These are phyloP conservation scores for Dendrobium nobile DNA, from an alignment of 106 monocot genomes.

Conservation along the genomic window DNA sequence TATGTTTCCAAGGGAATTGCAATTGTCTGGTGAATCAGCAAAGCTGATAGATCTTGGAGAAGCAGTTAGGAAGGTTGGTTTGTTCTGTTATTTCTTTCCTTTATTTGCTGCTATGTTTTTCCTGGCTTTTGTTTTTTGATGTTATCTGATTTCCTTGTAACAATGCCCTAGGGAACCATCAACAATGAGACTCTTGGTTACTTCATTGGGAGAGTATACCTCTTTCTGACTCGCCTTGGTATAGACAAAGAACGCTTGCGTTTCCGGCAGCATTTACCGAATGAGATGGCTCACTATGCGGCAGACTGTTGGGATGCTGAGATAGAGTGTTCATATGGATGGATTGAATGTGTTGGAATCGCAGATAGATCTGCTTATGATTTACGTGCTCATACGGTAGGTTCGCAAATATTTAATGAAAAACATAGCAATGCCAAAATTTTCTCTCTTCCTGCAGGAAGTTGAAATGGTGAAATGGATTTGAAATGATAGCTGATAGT, in stretches of 20 bases:
- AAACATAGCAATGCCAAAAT: not conserved
- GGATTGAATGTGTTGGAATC: slow-evolving; percentile 99
- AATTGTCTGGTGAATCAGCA: slow-evolving; percentile 56
- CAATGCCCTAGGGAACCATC: slow-evolving; percentile 47
- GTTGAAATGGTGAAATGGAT: not conserved
- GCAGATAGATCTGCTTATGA: slow-evolving; percentile 98
- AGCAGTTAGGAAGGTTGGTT: slow-evolving; percentile 68
- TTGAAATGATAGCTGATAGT: not conserved
- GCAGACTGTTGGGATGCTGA: slow-evolving; percentile 99
- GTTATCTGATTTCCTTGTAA: not conserved
- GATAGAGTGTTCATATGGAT: slow-evolving; percentile 46
- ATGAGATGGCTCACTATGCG: slow-evolving; percentile 99
- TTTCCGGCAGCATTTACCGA: slow-evolving; percentile 88
- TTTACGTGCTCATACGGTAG: slow-evolving; percentile 78
- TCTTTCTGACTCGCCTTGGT: slow-evolving; percentile 76
- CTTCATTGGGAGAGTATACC: slow-evolving; percentile 86
- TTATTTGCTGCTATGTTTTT: not conserved
- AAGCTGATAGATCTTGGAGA: slow-evolving; percentile 55
- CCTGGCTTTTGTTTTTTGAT: not conserved
- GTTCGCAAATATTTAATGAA: not conserved
- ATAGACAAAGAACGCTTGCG: slow-evolving; percentile 78
- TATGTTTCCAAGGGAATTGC: slow-evolving; percentile 87
- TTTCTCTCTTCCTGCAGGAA: not conserved
- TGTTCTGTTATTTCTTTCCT: not conserved
- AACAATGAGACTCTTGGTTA: slow-evolving; percentile 97